Evolutionary conservation across 305 asterid genomes (phyloP).

Genomic region (Coffea humblotiana): DNA sequence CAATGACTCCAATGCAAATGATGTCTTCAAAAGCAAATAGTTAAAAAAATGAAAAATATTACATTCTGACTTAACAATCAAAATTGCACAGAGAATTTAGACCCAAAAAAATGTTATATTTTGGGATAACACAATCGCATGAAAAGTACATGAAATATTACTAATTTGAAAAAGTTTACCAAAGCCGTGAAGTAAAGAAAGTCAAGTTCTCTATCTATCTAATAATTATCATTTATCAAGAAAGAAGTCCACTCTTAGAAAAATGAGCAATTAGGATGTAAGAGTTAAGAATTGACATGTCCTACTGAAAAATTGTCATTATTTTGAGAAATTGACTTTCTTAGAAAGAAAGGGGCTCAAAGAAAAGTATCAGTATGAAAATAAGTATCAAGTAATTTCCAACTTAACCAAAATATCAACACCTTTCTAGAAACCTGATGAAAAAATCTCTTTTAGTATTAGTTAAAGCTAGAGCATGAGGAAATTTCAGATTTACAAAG

Average conservation of each 20-base stretch:
- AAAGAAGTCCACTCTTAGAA: constrained; percentile 35
- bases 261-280: constrained; percentile 26
- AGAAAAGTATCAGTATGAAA: background rate
- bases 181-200: background rate
- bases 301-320: background rate
- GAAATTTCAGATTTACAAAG: background rate
- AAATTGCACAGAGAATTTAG: too few relatives aligned
- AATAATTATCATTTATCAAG: background rate
- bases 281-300: background rate
- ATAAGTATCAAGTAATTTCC: background rate
- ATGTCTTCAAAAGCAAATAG: too few relatives aligned
- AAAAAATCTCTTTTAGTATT: background rate
- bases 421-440: background rate
- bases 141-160: too few relatives aligned
- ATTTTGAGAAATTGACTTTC: background rate
- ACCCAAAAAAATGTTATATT: too few relatives aligned
- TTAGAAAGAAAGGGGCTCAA: background rate
- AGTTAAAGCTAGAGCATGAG: background rate
- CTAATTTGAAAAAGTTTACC: background rate
- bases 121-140: too few relatives aligned
- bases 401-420: background rate
- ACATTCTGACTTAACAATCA: too few relatives aligned
- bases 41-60: too few relatives aligned
- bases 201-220: background rate
- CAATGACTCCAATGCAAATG: too few relatives aligned